Conservation (phyloP, 1,284 basidiomycete genomes). For the Ganoderma lucidum region DNA sequence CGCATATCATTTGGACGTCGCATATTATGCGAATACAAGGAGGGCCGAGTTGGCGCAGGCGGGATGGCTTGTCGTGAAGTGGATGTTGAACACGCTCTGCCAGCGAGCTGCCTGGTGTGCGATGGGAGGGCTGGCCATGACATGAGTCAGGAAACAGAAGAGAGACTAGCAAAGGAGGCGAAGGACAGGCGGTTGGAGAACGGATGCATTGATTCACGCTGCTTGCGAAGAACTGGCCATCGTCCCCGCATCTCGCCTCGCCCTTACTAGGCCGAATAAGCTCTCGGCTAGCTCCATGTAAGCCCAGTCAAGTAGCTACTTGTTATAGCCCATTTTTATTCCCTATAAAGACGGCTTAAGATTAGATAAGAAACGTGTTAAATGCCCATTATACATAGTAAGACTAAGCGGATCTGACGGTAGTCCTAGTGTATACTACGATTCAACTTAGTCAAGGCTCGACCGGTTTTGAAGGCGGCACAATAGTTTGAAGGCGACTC, state of each 20-base stretch:
- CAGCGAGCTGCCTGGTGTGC: slow-evolving; percentile 17
- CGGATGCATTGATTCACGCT: slow-evolving; percentile 30
- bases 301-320: too few species aligned
- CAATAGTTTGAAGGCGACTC: too few species aligned
- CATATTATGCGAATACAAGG: neutral
- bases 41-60: neutral
- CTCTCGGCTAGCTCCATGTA: neutral
- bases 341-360: too few species aligned
- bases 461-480: too few species aligned
- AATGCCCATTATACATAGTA: too few species aligned
- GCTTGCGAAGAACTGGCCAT: slow-evolving; percentile 1
- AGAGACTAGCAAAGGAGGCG: slow-evolving; percentile 8
- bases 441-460: too few species aligned
- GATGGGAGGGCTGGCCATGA: slow-evolving; percentile 25
- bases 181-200: slow-evolving; percentile 3
- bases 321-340: too few species aligned
- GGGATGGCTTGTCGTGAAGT: neutral
- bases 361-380: too few species aligned
- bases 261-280: neutral
- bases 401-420: too few species aligned
- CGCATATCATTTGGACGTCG: slow-evolving; percentile 11
- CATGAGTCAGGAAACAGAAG: slow-evolving; percentile 19
- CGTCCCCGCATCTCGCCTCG: neutral
- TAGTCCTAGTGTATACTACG: too few species aligned
- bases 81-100: slow-evolving; percentile 8